Evolutionary conservation across 2,329 filamentous ascomycete genomes (phyloP), one percentile per base, ranked within the genome.

Genomic region (Cercospora sojina): DNA sequence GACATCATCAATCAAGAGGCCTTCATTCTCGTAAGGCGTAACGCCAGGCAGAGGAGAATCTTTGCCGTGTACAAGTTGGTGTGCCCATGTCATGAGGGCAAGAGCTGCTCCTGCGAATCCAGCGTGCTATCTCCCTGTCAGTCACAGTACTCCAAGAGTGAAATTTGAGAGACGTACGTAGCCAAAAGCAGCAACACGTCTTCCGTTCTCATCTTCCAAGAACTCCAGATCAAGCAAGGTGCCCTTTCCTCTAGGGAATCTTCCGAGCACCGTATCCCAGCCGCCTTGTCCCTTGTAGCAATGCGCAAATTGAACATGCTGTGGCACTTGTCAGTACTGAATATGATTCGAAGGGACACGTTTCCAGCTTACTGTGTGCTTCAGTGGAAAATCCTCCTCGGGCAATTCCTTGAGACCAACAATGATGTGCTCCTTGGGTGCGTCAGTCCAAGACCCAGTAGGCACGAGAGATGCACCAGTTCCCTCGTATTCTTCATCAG

Each of bases 141-240:
- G 65, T 32, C 43, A 10, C 20, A 12, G 16, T 31, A 18, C 6
- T 31, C 1, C 2, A 20, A 9, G 13, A 3, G n/a, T n/a, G 29
- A 23, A n/a, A n/a, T n/a, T 2, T 27, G 35, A 16, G 10, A 10
- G 4, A 56, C 73, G 59, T 69, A 75, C 74, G 75, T 83, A 84
- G 65, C 89, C 86, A 73, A 92, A 92, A 0, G 88, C 88, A 8
- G 89, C 89, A 1, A 93, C 88, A 68, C 91, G 83, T 56, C 90
- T 84, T 41, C 91, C 91, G 31, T 82, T 84, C 70, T 89, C 73
- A 72, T 96, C 90, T 43, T 87, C 86, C 41, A 97, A 83, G 78
- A 97, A 97, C 77, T 97, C 93, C 41, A 97, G 85, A 75, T 97
- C 93, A 66, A 93, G 87, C 13, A 97, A 86, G 0, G 87, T 89